Conservation (phyloP, 2,329 filamentous ascomycete species). For the Calonectria pauciramosa region DNA sequence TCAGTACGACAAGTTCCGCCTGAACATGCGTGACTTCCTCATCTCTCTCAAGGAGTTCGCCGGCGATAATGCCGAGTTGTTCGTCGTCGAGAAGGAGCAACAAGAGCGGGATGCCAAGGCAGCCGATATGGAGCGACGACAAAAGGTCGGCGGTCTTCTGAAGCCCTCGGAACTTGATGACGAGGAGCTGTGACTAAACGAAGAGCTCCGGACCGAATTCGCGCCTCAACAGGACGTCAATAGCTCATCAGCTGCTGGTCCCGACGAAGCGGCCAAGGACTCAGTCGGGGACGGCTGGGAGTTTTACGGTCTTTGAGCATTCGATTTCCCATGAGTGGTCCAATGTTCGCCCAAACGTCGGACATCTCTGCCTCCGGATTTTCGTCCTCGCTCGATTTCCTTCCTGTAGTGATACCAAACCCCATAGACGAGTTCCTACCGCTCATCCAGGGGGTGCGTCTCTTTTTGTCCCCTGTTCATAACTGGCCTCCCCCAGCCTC, state of each 20-base stretch:
- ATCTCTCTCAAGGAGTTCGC: conserved; percentile 98
- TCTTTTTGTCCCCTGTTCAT: conserved; percentile 26
- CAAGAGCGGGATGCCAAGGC: conserved; percentile 87
- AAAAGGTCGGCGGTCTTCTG: conserved; percentile 94
- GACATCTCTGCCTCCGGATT: conserved; percentile 20
- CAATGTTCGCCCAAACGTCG: neutral
- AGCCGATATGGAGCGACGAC: conserved; percentile 89
- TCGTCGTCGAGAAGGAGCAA: conserved; percentile 93
- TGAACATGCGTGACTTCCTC: conserved; percentile 95
- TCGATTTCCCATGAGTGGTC: conserved; percentile 8
- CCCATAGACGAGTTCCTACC: conserved; percentile 45
- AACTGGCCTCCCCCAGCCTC: conserved; percentile 13
- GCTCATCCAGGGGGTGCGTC: conserved; percentile 33
- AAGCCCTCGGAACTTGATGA: conserved; percentile 98
- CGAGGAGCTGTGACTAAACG: conserved; percentile 87
- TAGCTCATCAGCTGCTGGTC: conserved; percentile 36
- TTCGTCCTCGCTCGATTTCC: conserved; percentile 40
- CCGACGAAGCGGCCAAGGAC: conserved; percentile 44
- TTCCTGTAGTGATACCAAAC: conserved; percentile 50
- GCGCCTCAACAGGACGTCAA: conserved; percentile 53
- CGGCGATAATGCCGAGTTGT: conserved; percentile 95
- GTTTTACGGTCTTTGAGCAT: conserved; percentile 70
- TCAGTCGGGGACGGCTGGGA: conserved; percentile 71
- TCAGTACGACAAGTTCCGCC: conserved; percentile 93
- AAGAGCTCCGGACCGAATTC: conserved; percentile 76